phyloP scores from a whole-genome alignment of 306 rosid species.

The Lagenaria siceraria region DNA sequence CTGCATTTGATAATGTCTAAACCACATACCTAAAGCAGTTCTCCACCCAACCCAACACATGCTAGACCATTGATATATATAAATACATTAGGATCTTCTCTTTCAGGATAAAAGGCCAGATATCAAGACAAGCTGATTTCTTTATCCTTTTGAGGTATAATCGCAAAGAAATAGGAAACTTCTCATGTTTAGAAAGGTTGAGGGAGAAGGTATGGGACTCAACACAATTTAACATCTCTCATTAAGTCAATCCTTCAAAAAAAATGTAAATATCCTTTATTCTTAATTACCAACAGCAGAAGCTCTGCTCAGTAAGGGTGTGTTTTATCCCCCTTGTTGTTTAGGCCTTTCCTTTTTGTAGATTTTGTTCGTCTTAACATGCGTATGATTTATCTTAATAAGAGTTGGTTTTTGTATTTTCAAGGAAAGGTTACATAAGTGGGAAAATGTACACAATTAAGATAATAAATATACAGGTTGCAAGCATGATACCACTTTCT shows the following conservation, averaged over 20 bases:
- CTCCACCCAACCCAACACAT: not conserved
- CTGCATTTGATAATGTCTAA: not conserved
- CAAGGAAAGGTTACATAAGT: not conserved
- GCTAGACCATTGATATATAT: not conserved
- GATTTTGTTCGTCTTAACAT: not conserved
- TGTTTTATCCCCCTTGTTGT: not conserved
- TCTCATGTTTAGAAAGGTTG: not conserved
- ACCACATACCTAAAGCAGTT: not conserved
- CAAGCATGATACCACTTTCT: slow-evolving; percentile 49
- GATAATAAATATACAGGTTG: not conserved
- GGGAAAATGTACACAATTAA: not conserved
- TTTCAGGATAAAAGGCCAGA: not conserved
- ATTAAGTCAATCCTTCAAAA: not conserved
- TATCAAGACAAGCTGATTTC: not conserved
- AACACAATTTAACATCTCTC: not conserved
- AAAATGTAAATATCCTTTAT: not conserved
- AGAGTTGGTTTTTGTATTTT: not conserved
- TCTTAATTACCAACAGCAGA: not conserved
- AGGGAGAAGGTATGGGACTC: not conserved
- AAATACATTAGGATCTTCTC: not conserved
- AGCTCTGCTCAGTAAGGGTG: not conserved
- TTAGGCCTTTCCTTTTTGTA: not conserved
- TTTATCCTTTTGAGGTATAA: not conserved
- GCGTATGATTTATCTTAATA: not conserved
- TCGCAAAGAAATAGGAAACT: not conserved